Percentiles rank a stretch among this genome's conserved stretches.
phyloP scores from a whole-genome alignment of 768 basidiomycete species.

The Fomitopsis serialis region DNA sequence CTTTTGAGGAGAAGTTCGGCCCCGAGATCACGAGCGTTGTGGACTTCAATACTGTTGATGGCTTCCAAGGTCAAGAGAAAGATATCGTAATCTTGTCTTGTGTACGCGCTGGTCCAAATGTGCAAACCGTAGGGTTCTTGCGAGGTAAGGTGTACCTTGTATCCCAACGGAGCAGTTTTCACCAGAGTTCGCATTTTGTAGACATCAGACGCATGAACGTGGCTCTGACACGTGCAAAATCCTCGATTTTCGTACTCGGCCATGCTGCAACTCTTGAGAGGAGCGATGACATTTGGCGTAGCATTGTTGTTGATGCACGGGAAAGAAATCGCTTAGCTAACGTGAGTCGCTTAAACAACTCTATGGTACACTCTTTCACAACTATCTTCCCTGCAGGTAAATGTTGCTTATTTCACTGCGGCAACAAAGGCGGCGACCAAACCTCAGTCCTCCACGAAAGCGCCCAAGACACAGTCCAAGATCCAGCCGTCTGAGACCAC shows the following conservation, averaged over 20 bases:
- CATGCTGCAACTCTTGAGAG: constrained; percentile 86
- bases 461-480: constrained; percentile 7
- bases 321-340: constrained; percentile 56
- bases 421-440: constrained; percentile 7
- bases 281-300: constrained; percentile 74
- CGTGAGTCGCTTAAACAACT: constrained; percentile 34
- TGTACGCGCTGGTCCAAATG: constrained; percentile 86
- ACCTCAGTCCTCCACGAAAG: constrained; percentile 3
- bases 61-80: constrained; percentile 99
- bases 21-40: constrained; percentile 61
- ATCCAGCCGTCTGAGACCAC: neutral
- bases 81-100: constrained; percentile 97
- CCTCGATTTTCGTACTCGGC: constrained; percentile 91
- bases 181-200: constrained; percentile 13
- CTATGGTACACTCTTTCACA: neutral
- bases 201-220: constrained; percentile 95
- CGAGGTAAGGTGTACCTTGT: constrained; percentile 42
- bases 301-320: constrained; percentile 74
- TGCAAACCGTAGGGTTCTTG: constrained; percentile 83
- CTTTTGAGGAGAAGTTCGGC: constrained; percentile 72
- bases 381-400: constrained; percentile 4
- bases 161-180: no score
- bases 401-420: constrained; percentile 10
- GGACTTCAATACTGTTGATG: constrained; percentile 97
- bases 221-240: constrained; percentile 94